Percentiles rank a stretch among this genome's conserved stretches.
Conservation (phyloP, 257 asterid genomes). For the Jacaranda copaia region DNA sequence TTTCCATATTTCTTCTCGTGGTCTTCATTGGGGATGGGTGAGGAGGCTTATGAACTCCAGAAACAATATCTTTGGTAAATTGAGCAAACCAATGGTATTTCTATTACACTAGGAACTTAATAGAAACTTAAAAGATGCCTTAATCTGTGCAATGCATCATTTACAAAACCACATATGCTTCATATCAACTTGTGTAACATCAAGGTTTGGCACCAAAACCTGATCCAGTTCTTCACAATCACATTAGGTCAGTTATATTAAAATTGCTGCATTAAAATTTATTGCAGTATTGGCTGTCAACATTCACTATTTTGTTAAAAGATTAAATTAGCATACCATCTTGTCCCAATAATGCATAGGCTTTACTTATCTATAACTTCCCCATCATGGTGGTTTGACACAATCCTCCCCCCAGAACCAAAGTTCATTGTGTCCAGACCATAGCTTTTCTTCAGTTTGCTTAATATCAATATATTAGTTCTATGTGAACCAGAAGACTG, state of each 20-base stretch:
- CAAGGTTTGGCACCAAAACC: constrained; percentile 5
- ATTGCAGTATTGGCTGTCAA: constrained; percentile 8
- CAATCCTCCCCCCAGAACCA: neutral
- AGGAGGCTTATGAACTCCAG: neutral
- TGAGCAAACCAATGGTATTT: neutral
- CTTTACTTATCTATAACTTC: constrained; percentile 6
- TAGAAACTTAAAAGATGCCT: neutral
- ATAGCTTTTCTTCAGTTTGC: neutral
- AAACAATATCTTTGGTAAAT: neutral
- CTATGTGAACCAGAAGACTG: neutral
- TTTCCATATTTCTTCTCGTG: neutral
- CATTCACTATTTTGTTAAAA: no score
- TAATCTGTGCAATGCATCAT: neutral
- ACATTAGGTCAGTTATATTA: neutral
- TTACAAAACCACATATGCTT: neutral
- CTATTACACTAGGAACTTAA: neutral
- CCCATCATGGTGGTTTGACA: neutral
- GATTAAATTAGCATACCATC: no score
- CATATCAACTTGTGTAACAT: neutral
- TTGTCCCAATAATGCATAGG: neutral
- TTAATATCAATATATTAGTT: neutral
- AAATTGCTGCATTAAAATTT: neutral
- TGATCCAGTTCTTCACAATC: constrained; percentile 12
- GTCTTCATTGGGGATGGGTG: constrained; percentile 9
- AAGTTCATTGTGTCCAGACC: neutral